Base-by-base conservation (phyloP, 2,329 filamentous ascomycete species). In the Curvularia verruculosa region DNA sequence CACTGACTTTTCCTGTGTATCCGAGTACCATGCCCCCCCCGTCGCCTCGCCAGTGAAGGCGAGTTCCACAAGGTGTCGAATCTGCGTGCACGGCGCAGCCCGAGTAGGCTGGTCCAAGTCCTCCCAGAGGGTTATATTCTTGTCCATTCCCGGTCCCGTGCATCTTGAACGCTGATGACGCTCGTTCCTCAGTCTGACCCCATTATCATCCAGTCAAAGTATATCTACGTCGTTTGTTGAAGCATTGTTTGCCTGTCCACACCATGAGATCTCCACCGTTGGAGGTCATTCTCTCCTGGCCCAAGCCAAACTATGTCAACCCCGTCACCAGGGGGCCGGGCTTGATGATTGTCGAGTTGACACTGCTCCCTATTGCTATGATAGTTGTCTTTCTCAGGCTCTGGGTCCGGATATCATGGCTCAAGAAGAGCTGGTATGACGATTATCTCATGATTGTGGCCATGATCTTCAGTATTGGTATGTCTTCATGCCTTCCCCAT, bases 221-320 rank as follows among this genome's bases (percentile, higher is more conserved):
- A 59, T 63, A 56, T 43, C 39, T 13, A 51, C 40, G 31, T 61
- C 39, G 36, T 61, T 60, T 52, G 60, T 66, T 64, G 61, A 52
- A 58, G 47, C 52, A 40, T 52, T 56, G 26, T 31, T 54, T 52
- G 37, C 37, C 34, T 44, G 43, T 41, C 40, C 26, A 49, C 65
- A 61, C 44, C 48, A 76, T 76, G 73, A 67, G 73, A 55, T 74
- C 67, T 46, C 66, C 71, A 51, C 73, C 74, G 6, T 59, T 64
- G 24, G 70, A 72, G 12, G 74, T 81, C 43, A 56, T 75, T 37
- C 57, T 67, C 37, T 69, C 68, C 48, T 81, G 75, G 74, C 79
- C 80, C 3, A 70, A 64, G 41, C 77, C 79, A 1, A 78, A 81
- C 67, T 80, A 81, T 56, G 68, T 72, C 45, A 58, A 81, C 54